A percentile compares a stretch with the other conserved stretches of the same genome.
Conservation (phyloP, 768 basidiomycete species). For the Panaeolus papilionaceus region DNA sequence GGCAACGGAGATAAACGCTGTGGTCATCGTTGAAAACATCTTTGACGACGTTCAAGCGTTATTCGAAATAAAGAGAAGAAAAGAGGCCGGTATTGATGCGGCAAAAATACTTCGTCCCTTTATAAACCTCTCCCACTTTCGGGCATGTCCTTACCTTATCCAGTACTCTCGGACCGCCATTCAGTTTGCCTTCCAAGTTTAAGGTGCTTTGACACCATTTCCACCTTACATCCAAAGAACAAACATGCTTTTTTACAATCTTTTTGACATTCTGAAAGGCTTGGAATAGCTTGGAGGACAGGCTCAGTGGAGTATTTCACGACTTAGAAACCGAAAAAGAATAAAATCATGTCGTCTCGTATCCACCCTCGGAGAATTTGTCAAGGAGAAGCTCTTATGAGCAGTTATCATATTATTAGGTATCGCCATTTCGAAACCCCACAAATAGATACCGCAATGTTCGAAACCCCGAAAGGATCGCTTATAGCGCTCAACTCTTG, state of each 20-base stretch:
- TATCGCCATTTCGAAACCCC: no score
- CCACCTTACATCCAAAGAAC: slow-evolving; percentile 12
- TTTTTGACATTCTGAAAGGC: not conserved
- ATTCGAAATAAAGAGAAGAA: slow-evolving; percentile 10
- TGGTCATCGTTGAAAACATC: slow-evolving; percentile 11
- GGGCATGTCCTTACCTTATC: slow-evolving; percentile 4
- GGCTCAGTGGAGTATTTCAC: not conserved
- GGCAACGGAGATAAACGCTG: not conserved
- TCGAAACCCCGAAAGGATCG: no score
- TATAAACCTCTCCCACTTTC: not conserved
- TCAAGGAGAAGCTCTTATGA: not conserved
- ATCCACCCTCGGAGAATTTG: not conserved
- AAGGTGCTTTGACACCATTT: slow-evolving; percentile 8
- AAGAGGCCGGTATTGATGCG: slow-evolving; percentile 7
- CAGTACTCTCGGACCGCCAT: slow-evolving; percentile 10
- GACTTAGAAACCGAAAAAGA: not conserved
- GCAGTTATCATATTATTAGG: not conserved
- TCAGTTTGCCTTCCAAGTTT: slow-evolving; percentile 11
- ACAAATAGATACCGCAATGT: no score
- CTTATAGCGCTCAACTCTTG: no score
- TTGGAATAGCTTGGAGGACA: slow-evolving; percentile 5
- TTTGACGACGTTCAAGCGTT: not conserved
- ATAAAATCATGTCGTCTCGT: not conserved
- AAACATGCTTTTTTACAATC: not conserved
- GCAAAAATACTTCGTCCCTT: slow-evolving; percentile 3